These are phyloP conservation scores for Mycosarcoma mackinlayi DNA, from an alignment of 1,284 basidiomycete genomes.

Conservation along the genomic window DNA sequence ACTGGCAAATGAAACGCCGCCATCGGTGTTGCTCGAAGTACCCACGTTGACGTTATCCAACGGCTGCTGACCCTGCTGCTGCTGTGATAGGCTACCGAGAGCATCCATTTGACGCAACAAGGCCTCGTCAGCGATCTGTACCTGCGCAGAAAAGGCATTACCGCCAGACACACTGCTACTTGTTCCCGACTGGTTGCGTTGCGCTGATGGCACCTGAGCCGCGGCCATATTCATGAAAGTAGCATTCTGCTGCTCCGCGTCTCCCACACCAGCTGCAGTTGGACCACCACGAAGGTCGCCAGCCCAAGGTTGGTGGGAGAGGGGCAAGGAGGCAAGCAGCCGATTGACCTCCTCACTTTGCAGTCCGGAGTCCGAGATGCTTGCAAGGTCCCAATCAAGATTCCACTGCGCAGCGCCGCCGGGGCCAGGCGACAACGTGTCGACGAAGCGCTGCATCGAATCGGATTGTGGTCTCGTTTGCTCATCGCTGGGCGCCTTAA, in stretches of 20 bases:
- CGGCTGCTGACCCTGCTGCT: slow-evolving; percentile 12
- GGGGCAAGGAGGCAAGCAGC: slow-evolving; percentile 41
- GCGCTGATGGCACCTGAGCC: slow-evolving; percentile 5
- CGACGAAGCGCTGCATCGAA: slow-evolving; percentile 26
- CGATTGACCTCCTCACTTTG: slow-evolving; percentile 22
- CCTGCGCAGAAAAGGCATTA: slow-evolving; percentile 2
- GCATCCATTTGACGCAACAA: slow-evolving; percentile 23
- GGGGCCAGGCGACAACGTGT: slow-evolving; percentile 24
- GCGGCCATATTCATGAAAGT: slow-evolving; percentile 2
- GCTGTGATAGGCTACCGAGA: slow-evolving; percentile 5
- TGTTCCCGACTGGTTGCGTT: neutral
- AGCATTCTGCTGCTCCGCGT: neutral
- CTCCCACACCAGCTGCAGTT: slow-evolving; percentile 8
- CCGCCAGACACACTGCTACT: neutral
- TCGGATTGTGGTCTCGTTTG: slow-evolving; percentile 13
- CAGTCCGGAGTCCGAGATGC: slow-evolving; percentile 29
- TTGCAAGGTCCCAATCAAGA: slow-evolving; percentile 44
- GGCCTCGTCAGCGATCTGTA: slow-evolving; percentile 10
- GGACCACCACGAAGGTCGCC: slow-evolving; percentile 45
- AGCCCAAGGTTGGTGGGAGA: slow-evolving; percentile 54
- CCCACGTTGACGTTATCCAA: slow-evolving; percentile 2
- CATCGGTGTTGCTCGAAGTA: slow-evolving; percentile 4
- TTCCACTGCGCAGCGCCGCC: slow-evolving; percentile 26
- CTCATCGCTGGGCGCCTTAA: slow-evolving; percentile 4
- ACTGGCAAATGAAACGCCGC: slow-evolving; percentile 30